These are phyloP conservation scores for Emericellopsis terricola DNA, from an alignment of 495 filamentous ascomycete species.

Conservation along the genomic window DNA sequence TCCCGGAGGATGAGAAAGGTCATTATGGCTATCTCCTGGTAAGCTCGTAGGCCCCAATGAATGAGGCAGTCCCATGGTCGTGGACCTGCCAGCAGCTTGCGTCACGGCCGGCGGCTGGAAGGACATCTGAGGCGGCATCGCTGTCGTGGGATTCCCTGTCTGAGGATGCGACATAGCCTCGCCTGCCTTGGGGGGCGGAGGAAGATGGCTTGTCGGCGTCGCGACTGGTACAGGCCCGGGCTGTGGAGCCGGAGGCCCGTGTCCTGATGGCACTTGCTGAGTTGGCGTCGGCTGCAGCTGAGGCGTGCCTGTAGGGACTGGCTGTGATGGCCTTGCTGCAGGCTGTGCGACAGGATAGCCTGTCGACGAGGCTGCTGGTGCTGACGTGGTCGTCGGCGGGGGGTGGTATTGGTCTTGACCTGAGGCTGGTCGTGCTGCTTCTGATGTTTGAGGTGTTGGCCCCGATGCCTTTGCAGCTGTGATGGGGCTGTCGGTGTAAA, in stretches of 20 bases:
- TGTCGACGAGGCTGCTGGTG: conserved; percentile 7
- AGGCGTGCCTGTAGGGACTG: conserved; percentile 14
- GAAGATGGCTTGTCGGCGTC: conserved; percentile 11
- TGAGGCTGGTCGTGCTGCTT: conserved; percentile 6
- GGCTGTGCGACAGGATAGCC: conserved; percentile 30
- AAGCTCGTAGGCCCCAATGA: too few relatives aligned
- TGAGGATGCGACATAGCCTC: conserved; percentile 18
- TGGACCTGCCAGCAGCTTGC: too few relatives aligned
- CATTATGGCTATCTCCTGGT: too few relatives aligned
- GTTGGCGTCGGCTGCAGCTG: conserved; percentile 13
- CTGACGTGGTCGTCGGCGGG: conserved; percentile 19
- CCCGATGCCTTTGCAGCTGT: conserved; percentile 31
- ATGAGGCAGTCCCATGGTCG: too few relatives aligned
- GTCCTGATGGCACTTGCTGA: conserved; percentile 7
- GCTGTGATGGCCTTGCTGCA: conserved; percentile 16
- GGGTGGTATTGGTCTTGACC: conserved; percentile 9
- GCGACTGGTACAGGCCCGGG: conserved; percentile 33
- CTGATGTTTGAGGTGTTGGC: conserved; percentile 29
- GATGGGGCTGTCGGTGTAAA: conserved; percentile 43
- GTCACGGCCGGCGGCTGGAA: conserved; percentile 20
- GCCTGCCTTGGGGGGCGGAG: conserved; percentile 38
- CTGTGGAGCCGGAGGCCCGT: conserved; percentile 38
- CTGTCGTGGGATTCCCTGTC: conserved; percentile 9
- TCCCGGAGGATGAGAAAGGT: conserved; percentile 27
- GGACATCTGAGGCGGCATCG: conserved; percentile 19